These are phyloP conservation scores for Beverwykella pulmonaria DNA, from an alignment of 495 filamentous ascomycete genomes.

Conservation along the genomic window DNA sequence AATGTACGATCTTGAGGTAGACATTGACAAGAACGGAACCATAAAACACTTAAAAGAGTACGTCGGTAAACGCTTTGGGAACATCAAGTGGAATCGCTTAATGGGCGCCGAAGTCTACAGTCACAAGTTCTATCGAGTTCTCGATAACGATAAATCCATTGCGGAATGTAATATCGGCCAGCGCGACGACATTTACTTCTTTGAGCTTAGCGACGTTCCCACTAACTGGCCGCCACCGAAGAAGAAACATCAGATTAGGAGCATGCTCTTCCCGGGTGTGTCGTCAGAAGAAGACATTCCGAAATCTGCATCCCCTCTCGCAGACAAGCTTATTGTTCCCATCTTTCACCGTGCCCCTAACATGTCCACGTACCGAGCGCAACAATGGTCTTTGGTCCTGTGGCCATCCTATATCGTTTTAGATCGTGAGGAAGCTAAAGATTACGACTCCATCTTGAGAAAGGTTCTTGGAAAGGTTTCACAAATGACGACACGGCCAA, in stretches of 20 bases:
- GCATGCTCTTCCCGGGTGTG: conserved; percentile 23
- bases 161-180: conserved; percentile 65
- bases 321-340: conserved; percentile 75
- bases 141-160: conserved; percentile 66
- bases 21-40: conserved; percentile 79
- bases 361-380: conserved; percentile 52
- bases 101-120: conserved; percentile 80
- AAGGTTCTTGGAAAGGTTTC: conserved; percentile 63
- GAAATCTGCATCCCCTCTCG: conserved; percentile 62
- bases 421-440: conserved; percentile 61
- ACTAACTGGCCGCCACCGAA: conserved; percentile 69
- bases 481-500: conserved; percentile 63
- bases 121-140: conserved; percentile 78
- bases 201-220: conserved; percentile 76
- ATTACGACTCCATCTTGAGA: conserved; percentile 61
- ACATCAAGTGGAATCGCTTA: conserved; percentile 58
- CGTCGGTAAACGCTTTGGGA: conserved; percentile 65
- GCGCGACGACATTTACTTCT: conserved; percentile 70
- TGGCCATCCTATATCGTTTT: conserved; percentile 66
- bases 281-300: conserved; percentile 62
- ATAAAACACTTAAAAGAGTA: conserved; percentile 76
- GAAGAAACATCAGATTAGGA: conserved; percentile 48
- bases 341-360: conserved; percentile 69
- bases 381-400: conserved; percentile 46
- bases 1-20: conserved; percentile 76